These are phyloP conservation scores for Fusarium praegraminearum DNA, from an alignment of 2,329 filamentous ascomycete species.

Conservation along the genomic window DNA sequence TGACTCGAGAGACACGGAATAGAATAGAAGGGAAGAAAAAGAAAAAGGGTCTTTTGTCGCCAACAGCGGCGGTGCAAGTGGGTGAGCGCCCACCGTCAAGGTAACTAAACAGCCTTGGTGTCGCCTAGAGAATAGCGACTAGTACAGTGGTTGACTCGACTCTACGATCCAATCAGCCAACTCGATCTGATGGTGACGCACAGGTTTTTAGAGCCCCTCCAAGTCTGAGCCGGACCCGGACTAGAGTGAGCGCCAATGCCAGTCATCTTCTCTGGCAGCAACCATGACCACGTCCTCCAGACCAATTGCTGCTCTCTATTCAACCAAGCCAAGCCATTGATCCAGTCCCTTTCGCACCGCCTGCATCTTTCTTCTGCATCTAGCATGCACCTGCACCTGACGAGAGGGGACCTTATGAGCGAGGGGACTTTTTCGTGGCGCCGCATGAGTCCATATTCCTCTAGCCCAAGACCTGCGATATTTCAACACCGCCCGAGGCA, in stretches of 20 bases:
- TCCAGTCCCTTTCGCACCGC: slow-evolving; percentile 31
- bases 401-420: slow-evolving; percentile 25
- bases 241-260: slow-evolving; percentile 49
- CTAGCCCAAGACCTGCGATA: background rate
- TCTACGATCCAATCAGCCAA: slow-evolving; percentile 49
- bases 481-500: slow-evolving; percentile 16
- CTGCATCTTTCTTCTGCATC: slow-evolving; percentile 18
- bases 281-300: slow-evolving; percentile 13
- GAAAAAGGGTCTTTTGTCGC: slow-evolving; percentile 39
- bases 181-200: slow-evolving; percentile 50
- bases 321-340: slow-evolving; percentile 27
- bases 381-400: slow-evolving; percentile 39
- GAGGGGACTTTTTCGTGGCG: slow-evolving; percentile 24
- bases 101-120: slow-evolving; percentile 20
- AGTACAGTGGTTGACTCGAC: background rate
- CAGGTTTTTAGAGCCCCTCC: slow-evolving; percentile 46
- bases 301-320: slow-evolving; percentile 19
- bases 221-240: slow-evolving; percentile 43
- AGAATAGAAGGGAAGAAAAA: slow-evolving; percentile 19
- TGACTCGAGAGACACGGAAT: slow-evolving; percentile 9
- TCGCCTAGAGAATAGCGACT: slow-evolving; percentile 13
- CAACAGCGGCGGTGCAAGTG: slow-evolving; percentile 42
- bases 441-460: slow-evolving; percentile 9
- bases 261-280: slow-evolving; percentile 49
- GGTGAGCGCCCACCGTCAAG: slow-evolving; percentile 27